Conservation (phyloP, 352 stramenopile species). For the Phytopythium oedochilum region DNA sequence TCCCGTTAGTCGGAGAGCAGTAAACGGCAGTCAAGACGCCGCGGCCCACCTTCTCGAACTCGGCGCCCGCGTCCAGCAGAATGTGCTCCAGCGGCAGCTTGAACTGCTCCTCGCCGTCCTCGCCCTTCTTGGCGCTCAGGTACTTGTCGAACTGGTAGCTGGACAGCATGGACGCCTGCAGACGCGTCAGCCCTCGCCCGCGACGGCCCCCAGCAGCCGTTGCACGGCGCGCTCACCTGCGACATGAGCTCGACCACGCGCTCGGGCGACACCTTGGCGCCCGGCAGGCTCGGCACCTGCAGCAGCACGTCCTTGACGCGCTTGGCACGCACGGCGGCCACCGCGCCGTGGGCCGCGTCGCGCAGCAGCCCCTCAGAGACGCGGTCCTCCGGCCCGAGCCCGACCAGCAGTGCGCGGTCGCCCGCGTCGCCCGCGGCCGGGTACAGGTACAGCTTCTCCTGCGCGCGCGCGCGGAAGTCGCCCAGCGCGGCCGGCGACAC, state of each 20-base stretch:
- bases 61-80: constrained; percentile 39
- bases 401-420: constrained; percentile 70
- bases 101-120: constrained; percentile 60
- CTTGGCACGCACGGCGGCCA: constrained; percentile 49
- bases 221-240: constrained; percentile 12
- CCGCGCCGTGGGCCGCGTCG: constrained; percentile 57
- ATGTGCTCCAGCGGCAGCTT: constrained; percentile 63
- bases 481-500: constrained; percentile 56
- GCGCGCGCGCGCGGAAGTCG: constrained; percentile 61
- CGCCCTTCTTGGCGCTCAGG: constrained; percentile 47
- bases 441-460: constrained; percentile 74
- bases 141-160: constrained; percentile 89
- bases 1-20: too few species aligned
- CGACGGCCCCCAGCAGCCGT: neutral
- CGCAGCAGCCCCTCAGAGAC: constrained; percentile 61
- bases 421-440: constrained; percentile 34
- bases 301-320: constrained; percentile 43
- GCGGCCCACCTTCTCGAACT: constrained; percentile 40
- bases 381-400: constrained; percentile 60
- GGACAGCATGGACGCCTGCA: constrained; percentile 65
- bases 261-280: constrained; percentile 16
- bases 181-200: neutral
- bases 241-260: constrained; percentile 67
- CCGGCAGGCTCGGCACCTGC: constrained; percentile 39
- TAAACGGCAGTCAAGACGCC: too few species aligned